phyloP scores from a whole-genome alignment of 2,329 filamentous ascomycete species.

The Pseudopithomyces maydicus region DNA sequence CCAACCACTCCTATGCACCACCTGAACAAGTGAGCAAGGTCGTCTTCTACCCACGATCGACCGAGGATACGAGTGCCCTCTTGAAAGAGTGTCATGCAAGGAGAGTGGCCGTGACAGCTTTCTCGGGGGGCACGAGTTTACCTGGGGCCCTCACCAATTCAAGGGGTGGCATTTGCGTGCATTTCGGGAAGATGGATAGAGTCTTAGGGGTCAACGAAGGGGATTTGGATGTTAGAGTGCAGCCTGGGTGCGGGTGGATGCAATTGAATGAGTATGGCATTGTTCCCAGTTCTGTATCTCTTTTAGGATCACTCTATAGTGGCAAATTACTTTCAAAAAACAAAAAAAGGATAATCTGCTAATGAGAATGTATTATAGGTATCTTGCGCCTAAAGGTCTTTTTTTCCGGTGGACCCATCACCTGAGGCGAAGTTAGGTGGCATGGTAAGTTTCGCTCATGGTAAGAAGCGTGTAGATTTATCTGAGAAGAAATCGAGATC shows the following conservation, averaged over 20 bases:
- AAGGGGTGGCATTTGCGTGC: constrained; percentile 78
- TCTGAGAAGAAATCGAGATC: constrained; percentile 21
- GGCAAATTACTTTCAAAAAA: too few species aligned
- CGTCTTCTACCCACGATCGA: constrained; percentile 74
- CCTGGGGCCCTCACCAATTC: constrained; percentile 87
- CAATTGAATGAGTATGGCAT: constrained; percentile 65
- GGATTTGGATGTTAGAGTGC: constrained; percentile 59
- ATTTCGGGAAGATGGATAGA: constrained; percentile 81
- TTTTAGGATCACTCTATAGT: too few species aligned
- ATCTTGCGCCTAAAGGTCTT: constrained; percentile 70
- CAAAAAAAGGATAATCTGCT: constrained; percentile 63
- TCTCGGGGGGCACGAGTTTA: constrained; percentile 83
- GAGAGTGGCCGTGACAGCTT: constrained; percentile 81
- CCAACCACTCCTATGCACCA: constrained; percentile 25
- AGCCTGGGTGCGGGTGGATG: constrained; percentile 79
- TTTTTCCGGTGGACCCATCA: constrained; percentile 92
- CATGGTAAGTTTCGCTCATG: constrained; percentile 64
- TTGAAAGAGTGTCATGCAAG: constrained; percentile 83
- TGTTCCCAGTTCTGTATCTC: not conserved
- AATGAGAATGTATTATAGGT: constrained; percentile 72
- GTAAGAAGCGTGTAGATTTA: not conserved
- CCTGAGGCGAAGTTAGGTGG: constrained; percentile 90
- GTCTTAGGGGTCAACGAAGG: constrained; percentile 75
- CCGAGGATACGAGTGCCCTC: constrained; percentile 77
- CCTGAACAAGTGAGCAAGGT: constrained; percentile 51